These are phyloP conservation scores for Scedosporium boydii DNA, from an alignment of 2,329 filamentous ascomycete genomes.

Conservation along the genomic window DNA sequence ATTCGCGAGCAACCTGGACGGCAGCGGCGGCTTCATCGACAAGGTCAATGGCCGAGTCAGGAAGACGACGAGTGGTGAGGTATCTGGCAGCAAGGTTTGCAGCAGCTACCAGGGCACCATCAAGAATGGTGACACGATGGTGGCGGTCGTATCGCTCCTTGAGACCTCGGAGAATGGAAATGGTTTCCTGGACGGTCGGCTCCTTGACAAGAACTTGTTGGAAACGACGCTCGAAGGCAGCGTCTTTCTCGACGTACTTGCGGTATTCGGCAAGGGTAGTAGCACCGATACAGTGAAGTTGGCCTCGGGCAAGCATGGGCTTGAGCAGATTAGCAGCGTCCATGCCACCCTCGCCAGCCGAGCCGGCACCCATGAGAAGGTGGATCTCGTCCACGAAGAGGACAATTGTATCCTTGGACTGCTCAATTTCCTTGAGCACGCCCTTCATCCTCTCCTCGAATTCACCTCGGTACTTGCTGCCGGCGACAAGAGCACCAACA, in stretches of 20 bases:
- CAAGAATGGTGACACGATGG: slow-evolving; percentile 93
- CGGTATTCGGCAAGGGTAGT: slow-evolving; percentile 93
- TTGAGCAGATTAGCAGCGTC: slow-evolving; percentile 96
- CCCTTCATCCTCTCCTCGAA: slow-evolving; percentile 99
- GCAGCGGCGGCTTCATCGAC: slow-evolving; percentile 95
- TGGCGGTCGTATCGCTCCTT: slow-evolving; percentile 98
- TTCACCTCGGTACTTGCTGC: slow-evolving; percentile 96
- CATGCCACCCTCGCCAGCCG: slow-evolving; percentile 94
- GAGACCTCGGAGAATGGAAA: slow-evolving; percentile 95
- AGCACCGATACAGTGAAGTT: slow-evolving; percentile 95
- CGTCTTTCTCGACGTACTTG: slow-evolving; percentile 98
- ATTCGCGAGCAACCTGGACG: slow-evolving; percentile 92
- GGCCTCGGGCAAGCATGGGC: slow-evolving; percentile 93
- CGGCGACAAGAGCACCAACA: slow-evolving; percentile 87
- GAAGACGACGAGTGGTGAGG: slow-evolving; percentile 79
- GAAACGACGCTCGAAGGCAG: slow-evolving; percentile 95
- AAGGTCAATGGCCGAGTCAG: slow-evolving; percentile 92
- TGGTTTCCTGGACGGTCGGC: slow-evolving; percentile 75
- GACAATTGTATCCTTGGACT: slow-evolving; percentile 92
- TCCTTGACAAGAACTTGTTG: slow-evolving; percentile 98
- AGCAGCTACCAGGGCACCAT: slow-evolving; percentile 83
- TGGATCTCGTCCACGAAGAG: slow-evolving; percentile 99
- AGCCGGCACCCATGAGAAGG: slow-evolving; percentile 92
- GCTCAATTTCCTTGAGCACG: slow-evolving; percentile 90
- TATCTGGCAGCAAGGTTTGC: slow-evolving; percentile 91